Evolutionary conservation across 805 yeast genomes (phyloP).

Genomic region (Saccharomyces mikatae): DNA sequence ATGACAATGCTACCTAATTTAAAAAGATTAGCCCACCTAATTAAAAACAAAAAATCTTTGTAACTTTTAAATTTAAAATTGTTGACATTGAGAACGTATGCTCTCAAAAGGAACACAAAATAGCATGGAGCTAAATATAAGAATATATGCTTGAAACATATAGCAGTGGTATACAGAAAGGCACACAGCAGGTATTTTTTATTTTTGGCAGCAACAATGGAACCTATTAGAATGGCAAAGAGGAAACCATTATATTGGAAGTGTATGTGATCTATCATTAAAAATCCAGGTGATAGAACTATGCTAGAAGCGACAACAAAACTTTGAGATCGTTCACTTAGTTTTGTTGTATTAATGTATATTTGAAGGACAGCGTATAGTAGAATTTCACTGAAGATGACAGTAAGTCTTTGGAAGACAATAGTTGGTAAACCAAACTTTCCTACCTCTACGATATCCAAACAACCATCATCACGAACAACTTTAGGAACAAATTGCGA

Average conservation of each 20-base stretch:
- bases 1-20: constrained; percentile 60
- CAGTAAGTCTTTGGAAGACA: constrained; percentile 74
- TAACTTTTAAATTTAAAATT: constrained; percentile 28
- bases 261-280: constrained; percentile 90
- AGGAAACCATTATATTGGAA: constrained; percentile 95
- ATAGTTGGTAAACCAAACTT: constrained; percentile 70
- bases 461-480: constrained; percentile 68
- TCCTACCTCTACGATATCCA: constrained; percentile 59
- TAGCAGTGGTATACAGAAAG: constrained; percentile 58
- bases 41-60: constrained; percentile 28
- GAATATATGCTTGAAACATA: constrained; percentile 93
- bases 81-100: constrained; percentile 50
- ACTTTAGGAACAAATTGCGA: constrained; percentile 59
- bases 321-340: constrained; percentile 36
- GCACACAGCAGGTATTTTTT: constrained; percentile 53
- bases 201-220: constrained; percentile 63
- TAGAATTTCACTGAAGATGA: constrained; percentile 65
- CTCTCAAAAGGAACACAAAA: constrained; percentile 67
- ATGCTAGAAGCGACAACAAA: constrained; percentile 77
- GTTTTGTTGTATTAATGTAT: constrained; percentile 46
- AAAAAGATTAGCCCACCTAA: constrained; percentile 49
- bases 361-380: constrained; percentile 65
- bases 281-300: constrained; percentile 79
- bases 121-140: constrained; percentile 91
- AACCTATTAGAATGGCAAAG: constrained; percentile 71